Percentiles rank a stretch among this genome's conserved stretches.
Evolutionary conservation across 2,329 filamentous ascomycete species (phyloP).

Genomic region (Ascochyta clinopodiicola): DNA sequence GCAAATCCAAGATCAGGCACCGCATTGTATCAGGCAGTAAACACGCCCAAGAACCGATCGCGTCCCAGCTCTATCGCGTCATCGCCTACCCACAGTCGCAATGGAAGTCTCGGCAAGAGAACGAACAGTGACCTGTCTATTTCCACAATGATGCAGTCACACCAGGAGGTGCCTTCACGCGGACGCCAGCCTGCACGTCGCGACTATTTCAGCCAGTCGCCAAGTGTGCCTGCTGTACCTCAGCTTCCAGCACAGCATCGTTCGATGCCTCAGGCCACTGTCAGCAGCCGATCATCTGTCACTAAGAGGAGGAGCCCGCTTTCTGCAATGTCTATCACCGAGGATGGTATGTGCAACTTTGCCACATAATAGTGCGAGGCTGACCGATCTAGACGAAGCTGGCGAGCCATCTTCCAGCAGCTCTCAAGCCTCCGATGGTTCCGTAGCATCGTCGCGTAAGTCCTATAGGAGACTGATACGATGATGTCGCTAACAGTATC

Average conservation of each 20-base stretch:
- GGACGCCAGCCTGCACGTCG: conserved; percentile 14
- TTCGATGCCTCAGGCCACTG: conserved; percentile 1
- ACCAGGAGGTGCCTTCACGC: conserved; percentile 11
- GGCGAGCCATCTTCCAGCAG: conserved; percentile 12
- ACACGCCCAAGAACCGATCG: conserved; percentile 4
- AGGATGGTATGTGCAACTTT: conserved; percentile 7
- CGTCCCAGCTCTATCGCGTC: conserved; percentile 17
- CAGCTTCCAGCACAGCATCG: conserved; percentile 14
- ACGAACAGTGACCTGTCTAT: conserved; percentile 30
- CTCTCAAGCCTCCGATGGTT: conserved; percentile 11
- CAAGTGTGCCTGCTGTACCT: conserved; percentile 7
- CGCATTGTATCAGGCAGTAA: conserved; percentile 6
- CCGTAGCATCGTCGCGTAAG: conserved; percentile 16
- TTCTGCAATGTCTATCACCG: conserved; percentile 13
- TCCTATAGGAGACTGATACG: not conserved
- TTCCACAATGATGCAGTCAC: conserved; percentile 34
- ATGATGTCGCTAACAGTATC: not conserved
- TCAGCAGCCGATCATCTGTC: conserved; percentile 14
- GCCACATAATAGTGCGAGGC: not conserved
- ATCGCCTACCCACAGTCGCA: conserved; percentile 13
- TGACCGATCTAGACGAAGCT: conserved; percentile 10
- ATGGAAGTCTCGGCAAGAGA: conserved; percentile 11
- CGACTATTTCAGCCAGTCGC: conserved; percentile 6
- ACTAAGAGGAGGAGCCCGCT: conserved; percentile 14
- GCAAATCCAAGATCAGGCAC: not conserved